phyloP scores from a whole-genome alignment of 2,329 filamentous ascomycete species.

The Colletotrichum tabaci region DNA sequence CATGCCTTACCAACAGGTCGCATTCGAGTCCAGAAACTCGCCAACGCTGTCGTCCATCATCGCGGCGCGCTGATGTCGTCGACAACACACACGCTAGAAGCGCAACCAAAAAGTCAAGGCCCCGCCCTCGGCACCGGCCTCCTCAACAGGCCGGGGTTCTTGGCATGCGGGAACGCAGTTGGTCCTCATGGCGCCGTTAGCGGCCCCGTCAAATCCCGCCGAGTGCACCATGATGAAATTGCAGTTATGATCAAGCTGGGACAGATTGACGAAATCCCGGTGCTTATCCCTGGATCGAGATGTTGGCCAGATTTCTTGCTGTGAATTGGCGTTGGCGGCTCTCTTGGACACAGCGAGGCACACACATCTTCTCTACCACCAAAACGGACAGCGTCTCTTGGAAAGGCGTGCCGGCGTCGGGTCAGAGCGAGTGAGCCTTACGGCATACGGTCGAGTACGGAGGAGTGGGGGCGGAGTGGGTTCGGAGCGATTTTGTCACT shows the following conservation, averaged over 20 bases:
- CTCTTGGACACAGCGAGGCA: background rate
- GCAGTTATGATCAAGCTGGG: conserved; percentile 4
- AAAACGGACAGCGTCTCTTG: background rate
- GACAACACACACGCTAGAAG: background rate
- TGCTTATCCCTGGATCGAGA: conserved; percentile 2
- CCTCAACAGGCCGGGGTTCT: conserved; percentile 23
- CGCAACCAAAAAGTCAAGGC: conserved; percentile 10
- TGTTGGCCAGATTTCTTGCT: background rate
- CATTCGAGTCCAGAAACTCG: conserved; percentile 16
- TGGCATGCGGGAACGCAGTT: conserved; percentile 20
- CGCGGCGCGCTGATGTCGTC: conserved; percentile 5
- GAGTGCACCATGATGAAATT: conserved; percentile 21
- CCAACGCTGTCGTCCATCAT: conserved; percentile 4
- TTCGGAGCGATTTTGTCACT: conserved; percentile 23
- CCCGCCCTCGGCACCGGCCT: conserved; percentile 37
- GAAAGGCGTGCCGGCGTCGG: background rate
- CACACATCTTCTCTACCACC: background rate
- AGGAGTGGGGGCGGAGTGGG: conserved; percentile 28
- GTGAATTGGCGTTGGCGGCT: background rate
- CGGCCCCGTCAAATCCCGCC: conserved; percentile 32
- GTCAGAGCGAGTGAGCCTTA: conserved; percentile 2
- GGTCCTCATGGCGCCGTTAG: conserved; percentile 18
- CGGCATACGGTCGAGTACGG: conserved; percentile 22
- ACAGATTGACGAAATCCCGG: conserved; percentile 1
- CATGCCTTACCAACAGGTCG: conserved; percentile 29